Conservation (phyloP, 2,329 filamentous ascomycete species). For the Penicillium griseofulvum region DNA sequence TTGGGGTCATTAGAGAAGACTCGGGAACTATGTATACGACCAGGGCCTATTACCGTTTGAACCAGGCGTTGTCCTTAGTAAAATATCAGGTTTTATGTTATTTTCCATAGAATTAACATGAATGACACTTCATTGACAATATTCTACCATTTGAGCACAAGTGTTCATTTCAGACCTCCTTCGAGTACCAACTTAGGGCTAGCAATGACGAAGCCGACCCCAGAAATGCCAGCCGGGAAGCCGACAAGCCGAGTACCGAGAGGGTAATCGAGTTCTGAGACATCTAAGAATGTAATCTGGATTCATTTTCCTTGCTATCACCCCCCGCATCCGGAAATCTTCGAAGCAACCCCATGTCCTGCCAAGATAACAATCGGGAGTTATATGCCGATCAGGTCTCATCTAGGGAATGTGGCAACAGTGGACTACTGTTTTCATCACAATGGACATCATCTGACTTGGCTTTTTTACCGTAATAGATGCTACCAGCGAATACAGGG, state of each 20-base stretch:
- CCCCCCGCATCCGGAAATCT: slow-evolving; percentile 4
- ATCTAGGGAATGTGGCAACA: neutral
- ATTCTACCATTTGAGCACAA: neutral
- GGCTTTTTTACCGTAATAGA: neutral
- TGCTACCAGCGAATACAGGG: neutral
- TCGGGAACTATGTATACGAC: neutral
- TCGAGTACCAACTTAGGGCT: neutral
- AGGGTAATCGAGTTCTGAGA: neutral
- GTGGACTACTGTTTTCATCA: slow-evolving; percentile 1
- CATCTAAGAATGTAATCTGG: neutral
- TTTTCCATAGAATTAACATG: neutral
- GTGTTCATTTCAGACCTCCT: neutral
- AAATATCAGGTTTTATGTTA: neutral
- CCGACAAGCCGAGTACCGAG: neutral
- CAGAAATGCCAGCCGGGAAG: neutral
- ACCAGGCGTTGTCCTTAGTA: neutral
- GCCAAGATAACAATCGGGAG: neutral
- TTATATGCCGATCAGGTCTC: neutral
- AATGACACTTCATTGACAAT: neutral
- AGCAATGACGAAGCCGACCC: neutral
- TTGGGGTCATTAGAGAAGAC: neutral
- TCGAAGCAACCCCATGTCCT: neutral
- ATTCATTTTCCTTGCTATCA: neutral
- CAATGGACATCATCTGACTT: neutral
- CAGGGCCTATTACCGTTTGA: neutral